These are phyloP conservation scores for Lentinula raphanica DNA, from an alignment of 768 basidiomycete genomes.

Conservation along the genomic window DNA sequence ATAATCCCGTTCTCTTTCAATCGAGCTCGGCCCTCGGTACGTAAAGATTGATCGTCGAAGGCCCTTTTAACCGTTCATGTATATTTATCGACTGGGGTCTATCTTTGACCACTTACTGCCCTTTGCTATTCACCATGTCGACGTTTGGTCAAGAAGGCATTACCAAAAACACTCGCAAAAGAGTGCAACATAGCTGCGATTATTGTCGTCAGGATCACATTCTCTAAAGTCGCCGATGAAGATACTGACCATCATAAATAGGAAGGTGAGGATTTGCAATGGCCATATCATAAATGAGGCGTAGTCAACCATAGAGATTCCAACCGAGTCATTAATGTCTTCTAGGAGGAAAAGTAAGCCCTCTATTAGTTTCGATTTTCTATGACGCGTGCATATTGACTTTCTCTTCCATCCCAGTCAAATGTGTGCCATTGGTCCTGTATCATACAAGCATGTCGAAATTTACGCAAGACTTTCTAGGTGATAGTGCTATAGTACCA, in stretches of 20 bases:
- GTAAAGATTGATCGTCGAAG: not conserved
- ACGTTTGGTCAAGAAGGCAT: not conserved
- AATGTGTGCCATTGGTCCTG: not conserved
- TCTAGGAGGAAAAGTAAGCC: conserved; percentile 31
- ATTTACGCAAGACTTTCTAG: conserved; percentile 19
- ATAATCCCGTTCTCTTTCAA: not conserved
- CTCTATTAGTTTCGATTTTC: not conserved
- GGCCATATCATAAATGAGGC: too few relatives aligned
- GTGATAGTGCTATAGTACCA: conserved; percentile 59
- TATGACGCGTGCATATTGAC: not conserved
- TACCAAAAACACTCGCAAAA: conserved; percentile 3
- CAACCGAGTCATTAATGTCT: too few relatives aligned
- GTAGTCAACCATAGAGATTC: too few relatives aligned
- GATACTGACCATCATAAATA: not conserved
- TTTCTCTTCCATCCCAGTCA: not conserved
- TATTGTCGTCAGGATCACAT: conserved; percentile 27
- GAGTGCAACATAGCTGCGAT: conserved; percentile 42
- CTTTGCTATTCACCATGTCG: not conserved
- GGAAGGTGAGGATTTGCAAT: not conserved
- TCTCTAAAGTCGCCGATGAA: too few relatives aligned
- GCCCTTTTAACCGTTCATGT: not conserved
- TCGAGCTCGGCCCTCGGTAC: not conserved
- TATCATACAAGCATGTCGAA: not conserved
- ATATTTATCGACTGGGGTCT: not conserved
- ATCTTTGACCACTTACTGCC: too few relatives aligned